phyloP scores from a whole-genome alignment of 352 stramenopile genomes.

The Pythium vanterpoolii region DNA sequence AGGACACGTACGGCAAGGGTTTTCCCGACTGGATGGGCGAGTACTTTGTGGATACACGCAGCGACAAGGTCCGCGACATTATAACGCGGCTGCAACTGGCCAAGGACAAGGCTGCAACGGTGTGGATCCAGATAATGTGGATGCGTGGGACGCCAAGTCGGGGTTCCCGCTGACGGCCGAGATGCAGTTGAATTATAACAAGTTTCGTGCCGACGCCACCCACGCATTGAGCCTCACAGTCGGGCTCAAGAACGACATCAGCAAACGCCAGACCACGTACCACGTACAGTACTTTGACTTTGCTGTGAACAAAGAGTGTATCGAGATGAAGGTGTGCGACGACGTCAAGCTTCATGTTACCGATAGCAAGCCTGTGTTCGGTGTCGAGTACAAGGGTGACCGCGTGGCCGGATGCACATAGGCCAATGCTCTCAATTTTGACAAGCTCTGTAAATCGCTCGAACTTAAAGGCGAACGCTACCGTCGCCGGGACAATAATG shows the following conservation, averaged over 20 bases:
- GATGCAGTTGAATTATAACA: slow-evolving; percentile 28
- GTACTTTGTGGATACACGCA: slow-evolving; percentile 40
- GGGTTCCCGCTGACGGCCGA: slow-evolving; percentile 31
- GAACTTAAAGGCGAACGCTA: slow-evolving; percentile 31
- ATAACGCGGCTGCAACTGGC: slow-evolving; percentile 44
- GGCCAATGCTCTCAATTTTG: slow-evolving; percentile 34
- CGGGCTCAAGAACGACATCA: slow-evolving; percentile 55
- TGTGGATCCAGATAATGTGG: slow-evolving; percentile 57
- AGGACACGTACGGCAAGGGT: slow-evolving; percentile 17
- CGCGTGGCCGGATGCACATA: slow-evolving; percentile 19
- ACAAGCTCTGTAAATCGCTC: slow-evolving; percentile 37
- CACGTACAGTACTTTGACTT: slow-evolving; percentile 52
- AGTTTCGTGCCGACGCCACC: slow-evolving; percentile 36
- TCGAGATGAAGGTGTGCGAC: slow-evolving; percentile 42
- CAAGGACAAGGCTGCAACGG: slow-evolving; percentile 47
- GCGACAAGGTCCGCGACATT: slow-evolving; percentile 31
- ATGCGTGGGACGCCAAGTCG: slow-evolving; percentile 34
- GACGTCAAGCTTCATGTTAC: slow-evolving; percentile 34
- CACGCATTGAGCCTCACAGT: slow-evolving; percentile 40
- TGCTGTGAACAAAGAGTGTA: slow-evolving; percentile 56
- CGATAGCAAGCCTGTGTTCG: slow-evolving; percentile 46
- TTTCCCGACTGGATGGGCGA: slow-evolving; percentile 36
- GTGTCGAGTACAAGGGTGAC: slow-evolving; percentile 49
- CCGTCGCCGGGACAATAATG: slow-evolving; percentile 27
- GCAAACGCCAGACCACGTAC: slow-evolving; percentile 32